Conservation (phyloP, 106 monocot species). For the Agapanthus africanus region DNA sequence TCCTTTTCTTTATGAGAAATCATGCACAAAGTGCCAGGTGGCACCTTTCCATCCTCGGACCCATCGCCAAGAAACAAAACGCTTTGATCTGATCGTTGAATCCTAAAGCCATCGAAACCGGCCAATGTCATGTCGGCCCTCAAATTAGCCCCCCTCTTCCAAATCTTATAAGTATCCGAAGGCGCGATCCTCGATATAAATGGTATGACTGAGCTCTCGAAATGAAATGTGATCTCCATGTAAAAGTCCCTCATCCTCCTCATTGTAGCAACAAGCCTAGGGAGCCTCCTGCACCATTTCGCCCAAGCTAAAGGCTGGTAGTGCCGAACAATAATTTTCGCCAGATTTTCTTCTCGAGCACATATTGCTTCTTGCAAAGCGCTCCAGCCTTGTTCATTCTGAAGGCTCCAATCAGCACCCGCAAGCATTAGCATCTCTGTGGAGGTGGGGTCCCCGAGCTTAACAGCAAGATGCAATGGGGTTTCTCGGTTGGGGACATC, state of each 20-base stretch:
- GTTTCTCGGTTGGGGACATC: conserved; percentile 80
- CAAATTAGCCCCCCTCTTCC: conserved; percentile 85
- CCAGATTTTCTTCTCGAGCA: conserved; percentile 54
- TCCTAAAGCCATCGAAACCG: conserved; percentile 82
- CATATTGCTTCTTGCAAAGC: conserved; percentile 89
- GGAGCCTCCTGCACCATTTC: conserved; percentile 86
- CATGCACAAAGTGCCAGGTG: conserved; percentile 66
- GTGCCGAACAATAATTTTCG: conserved; percentile 65
- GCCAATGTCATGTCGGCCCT: conserved; percentile 91
- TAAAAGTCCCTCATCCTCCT: conserved; percentile 84
- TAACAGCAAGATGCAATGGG: conserved; percentile 73
- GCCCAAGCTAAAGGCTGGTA: conserved; percentile 86
- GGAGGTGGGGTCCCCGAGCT: conserved; percentile 45
- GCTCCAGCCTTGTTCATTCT: conserved; percentile 91
- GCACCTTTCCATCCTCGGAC: conserved; percentile 57
- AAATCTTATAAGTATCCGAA: conserved; percentile 90
- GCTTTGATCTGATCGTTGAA: conserved; percentile 78
- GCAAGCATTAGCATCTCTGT: conserved; percentile 74
- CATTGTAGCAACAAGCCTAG: conserved; percentile 66
- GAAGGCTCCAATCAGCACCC: conserved; percentile 85
- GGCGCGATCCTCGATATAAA: conserved; percentile 84
- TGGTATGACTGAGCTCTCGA: conserved; percentile 93
- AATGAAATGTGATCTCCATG: conserved; percentile 92
- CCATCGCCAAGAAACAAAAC: conserved; percentile 87
- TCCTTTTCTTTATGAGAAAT: conserved; percentile 85